These are phyloP conservation scores for Fonsecaea pugnacius DNA, from an alignment of 2,329 filamentous ascomycete genomes.

Conservation along the genomic window DNA sequence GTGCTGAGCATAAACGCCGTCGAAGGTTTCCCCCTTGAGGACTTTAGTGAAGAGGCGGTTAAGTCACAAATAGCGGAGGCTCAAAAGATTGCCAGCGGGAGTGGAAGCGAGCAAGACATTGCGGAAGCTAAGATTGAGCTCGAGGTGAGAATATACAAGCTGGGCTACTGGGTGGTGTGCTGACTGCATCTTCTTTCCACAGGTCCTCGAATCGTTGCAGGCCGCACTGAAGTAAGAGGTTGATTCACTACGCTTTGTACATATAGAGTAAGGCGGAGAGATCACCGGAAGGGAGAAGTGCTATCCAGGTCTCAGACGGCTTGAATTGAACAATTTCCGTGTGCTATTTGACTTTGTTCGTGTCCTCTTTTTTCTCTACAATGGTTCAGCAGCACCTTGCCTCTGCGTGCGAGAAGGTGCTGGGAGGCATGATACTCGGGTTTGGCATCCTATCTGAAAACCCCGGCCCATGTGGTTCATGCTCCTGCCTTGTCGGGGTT, in stretches of 20 bases:
- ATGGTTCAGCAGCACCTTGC: background rate
- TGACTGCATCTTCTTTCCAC: slow-evolving; percentile 16
- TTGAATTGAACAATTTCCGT: slow-evolving; percentile 14
- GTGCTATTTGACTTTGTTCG: background rate
- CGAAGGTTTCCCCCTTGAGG: slow-evolving; percentile 91
- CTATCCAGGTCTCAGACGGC: background rate
- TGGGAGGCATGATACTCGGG: background rate
- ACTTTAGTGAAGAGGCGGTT: slow-evolving; percentile 93
- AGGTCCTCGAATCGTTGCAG: slow-evolving; percentile 57
- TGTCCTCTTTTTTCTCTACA: background rate
- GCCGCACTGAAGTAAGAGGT: slow-evolving; percentile 52
- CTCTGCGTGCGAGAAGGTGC: background rate
- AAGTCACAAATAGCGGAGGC: slow-evolving; percentile 89
- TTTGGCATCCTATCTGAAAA: background rate
- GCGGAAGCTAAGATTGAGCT: slow-evolving; percentile 99
- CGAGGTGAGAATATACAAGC: slow-evolving; percentile 67
- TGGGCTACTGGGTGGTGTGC: slow-evolving; percentile 6
- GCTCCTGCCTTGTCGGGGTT: background rate
- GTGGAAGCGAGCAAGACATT: slow-evolving; percentile 94
- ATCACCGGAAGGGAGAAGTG: slow-evolving; percentile 18
- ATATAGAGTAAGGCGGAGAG: slow-evolving; percentile 38
- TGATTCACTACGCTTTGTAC: slow-evolving; percentile 44
- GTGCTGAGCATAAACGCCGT: slow-evolving; percentile 97
- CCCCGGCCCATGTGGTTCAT: background rate
- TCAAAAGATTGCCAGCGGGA: slow-evolving; percentile 89